Percentiles rank a stretch among this genome's conserved stretches.
phyloP scores from a whole-genome alignment of 805 yeast species.

The Zygoascus tannicola region DNA sequence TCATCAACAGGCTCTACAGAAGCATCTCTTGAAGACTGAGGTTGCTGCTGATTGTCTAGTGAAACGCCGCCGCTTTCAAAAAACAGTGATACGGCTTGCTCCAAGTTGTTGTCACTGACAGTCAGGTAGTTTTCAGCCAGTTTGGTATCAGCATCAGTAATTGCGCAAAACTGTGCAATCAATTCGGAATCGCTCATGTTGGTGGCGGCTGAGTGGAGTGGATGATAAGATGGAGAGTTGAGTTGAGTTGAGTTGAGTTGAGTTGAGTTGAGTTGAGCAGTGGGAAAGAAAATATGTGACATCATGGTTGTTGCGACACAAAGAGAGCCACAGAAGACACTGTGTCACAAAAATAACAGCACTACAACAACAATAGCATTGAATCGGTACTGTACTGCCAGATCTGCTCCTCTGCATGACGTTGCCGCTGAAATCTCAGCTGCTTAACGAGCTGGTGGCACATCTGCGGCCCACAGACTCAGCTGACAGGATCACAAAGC shows the following conservation, averaged over 20 bases:
- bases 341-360: too few species aligned
- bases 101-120: slow-evolving; percentile 68
- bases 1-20: slow-evolving; percentile 4
- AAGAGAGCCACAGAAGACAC: too few species aligned
- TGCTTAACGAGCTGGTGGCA: background rate
- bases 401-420: too few species aligned
- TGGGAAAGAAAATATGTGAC: background rate
- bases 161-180: slow-evolving; percentile 68
- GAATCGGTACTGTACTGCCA: too few species aligned
- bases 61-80: slow-evolving; percentile 48
- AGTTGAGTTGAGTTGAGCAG: background rate
- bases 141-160: slow-evolving; percentile 65
- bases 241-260: too few species aligned
- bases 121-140: slow-evolving; percentile 70
- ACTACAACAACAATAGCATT: too few species aligned
- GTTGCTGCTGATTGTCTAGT: slow-evolving; percentile 17
- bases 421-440: background rate
- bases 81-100: slow-evolving; percentile 73
- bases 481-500: background rate
- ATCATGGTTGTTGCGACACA: too few species aligned
- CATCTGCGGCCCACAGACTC: background rate
- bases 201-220: background rate
- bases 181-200: slow-evolving; percentile 22
- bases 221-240: background rate
- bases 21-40: background rate